phyloP scores from a whole-genome alignment of 331 rosid genomes.

The Saraca asoca region DNA sequence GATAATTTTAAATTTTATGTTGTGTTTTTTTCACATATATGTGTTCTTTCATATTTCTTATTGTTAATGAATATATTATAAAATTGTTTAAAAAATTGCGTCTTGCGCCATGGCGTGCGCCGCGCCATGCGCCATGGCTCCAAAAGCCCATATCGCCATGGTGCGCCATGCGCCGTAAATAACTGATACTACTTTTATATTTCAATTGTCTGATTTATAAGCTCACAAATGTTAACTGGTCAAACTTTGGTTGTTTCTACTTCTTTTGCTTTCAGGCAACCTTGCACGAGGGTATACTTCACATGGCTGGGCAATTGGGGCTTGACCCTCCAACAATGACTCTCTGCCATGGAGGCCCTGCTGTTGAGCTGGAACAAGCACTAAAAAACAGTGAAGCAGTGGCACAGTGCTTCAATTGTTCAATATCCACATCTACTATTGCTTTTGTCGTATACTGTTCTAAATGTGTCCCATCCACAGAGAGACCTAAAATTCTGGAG shows the following conservation, averaged over 20 bases:
- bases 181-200: not conserved
- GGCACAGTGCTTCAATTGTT: conserved; percentile 69
- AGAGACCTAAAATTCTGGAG: conserved; percentile 54
- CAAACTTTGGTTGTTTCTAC: conserved; percentile 13
- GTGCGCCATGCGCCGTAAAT: too few species aligned
- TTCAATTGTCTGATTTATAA: conserved; percentile 9
- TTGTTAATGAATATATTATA: too few species aligned
- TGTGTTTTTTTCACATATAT: too few species aligned
- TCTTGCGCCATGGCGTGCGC: too few species aligned
- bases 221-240: conserved; percentile 18
- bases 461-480: conserved; percentile 43
- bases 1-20: too few species aligned
- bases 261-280: conserved; percentile 69
- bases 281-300: conserved; percentile 77
- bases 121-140: too few species aligned
- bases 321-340: conserved; percentile 92
- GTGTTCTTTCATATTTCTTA: too few species aligned
- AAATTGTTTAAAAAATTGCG: too few species aligned
- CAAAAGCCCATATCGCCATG: too few species aligned
- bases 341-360: conserved; percentile 68
- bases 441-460: conserved; percentile 75
- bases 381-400: conserved; percentile 91
- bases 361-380: conserved; percentile 75
- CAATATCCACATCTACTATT: conserved; percentile 70
- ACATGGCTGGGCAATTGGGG: conserved; percentile 99